Percentiles rank a stretch among this genome's conserved stretches.
phyloP scores from a whole-genome alignment of 2,329 filamentous ascomycete genomes.

The Colletotrichum caudatum region DNA sequence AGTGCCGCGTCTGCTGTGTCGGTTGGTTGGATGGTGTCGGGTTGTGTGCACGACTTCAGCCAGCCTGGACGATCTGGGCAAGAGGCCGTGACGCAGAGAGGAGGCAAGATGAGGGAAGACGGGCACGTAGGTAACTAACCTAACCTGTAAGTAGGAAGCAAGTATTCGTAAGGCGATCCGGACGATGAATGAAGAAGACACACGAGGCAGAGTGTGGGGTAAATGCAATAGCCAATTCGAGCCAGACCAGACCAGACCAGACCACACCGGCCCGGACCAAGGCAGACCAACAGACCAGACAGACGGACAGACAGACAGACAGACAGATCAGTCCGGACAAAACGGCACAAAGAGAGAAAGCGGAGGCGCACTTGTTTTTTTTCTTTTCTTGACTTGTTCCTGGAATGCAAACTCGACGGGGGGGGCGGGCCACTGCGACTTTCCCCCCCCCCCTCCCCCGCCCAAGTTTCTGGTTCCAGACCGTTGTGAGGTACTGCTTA shows the following conservation, averaged over 20 bases:
- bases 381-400: too few species aligned
- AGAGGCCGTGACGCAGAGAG: too few species aligned
- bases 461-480: background rate
- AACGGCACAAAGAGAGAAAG: constrained; percentile 15
- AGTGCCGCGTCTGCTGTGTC: background rate
- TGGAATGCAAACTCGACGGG: too few species aligned
- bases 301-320: background rate
- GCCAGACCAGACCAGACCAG: background rate
- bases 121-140: background rate
- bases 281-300: background rate
- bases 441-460: background rate
- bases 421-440: too few species aligned
- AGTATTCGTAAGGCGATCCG: background rate
- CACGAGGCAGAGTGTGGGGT: constrained; percentile 38
- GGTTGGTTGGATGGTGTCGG: background rate
- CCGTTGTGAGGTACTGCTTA: too few species aligned
- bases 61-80: background rate
- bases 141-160: too few species aligned
- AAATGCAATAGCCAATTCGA: background rate
- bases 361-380: background rate
- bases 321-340: constrained; percentile 1
- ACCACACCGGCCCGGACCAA: constrained; percentile 1
- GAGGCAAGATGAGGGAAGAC: background rate
- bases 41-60: background rate
- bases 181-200: constrained; percentile 16